Conservation (phyloP, 345 rosid genomes). For the Streptanthus diversifolius region DNA sequence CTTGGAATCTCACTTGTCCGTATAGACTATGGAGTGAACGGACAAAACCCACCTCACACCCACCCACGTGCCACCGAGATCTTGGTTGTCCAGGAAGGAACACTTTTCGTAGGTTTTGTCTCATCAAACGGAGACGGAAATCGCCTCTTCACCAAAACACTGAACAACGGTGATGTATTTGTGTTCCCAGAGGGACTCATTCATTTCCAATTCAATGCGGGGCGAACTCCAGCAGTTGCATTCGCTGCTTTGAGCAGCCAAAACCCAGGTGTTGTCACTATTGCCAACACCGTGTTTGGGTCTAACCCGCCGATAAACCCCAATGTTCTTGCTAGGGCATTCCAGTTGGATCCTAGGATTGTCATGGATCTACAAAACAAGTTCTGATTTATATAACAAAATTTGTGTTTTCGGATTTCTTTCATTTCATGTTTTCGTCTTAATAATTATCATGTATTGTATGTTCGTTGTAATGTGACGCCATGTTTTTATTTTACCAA, state of each 20-base stretch:
- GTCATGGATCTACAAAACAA: neutral
- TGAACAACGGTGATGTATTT: constrained; percentile 1
- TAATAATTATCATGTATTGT: neutral
- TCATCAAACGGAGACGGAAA: constrained; percentile 21
- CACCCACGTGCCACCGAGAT: constrained; percentile 39
- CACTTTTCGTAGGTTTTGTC: constrained; percentile 21
- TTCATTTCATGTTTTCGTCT: neutral
- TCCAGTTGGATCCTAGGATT: constrained; percentile 10
- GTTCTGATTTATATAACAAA: neutral
- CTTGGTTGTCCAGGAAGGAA: constrained; percentile 13
- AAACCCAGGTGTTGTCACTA: constrained; percentile 7
- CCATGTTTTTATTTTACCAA: no score
- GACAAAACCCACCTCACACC: constrained; percentile 31
- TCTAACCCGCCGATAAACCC: constrained; percentile 4
- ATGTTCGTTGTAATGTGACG: neutral
- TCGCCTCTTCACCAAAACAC: constrained; percentile 18
- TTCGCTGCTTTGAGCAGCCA: constrained; percentile 20
- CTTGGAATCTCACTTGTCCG: constrained; percentile 31
- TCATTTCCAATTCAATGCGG: constrained; percentile 11
- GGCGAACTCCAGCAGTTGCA: neutral
- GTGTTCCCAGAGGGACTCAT: constrained; percentile 26
- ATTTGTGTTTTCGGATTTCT: neutral
- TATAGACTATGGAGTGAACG: constrained; percentile 1
- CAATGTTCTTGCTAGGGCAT: constrained; percentile 12
- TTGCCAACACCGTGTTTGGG: constrained; percentile 25